Percentiles rank a stretch among this genome's conserved stretches.
Conservation (phyloP, 495 filamentous ascomycete species). For the Hapsidospora chrysogenum region DNA sequence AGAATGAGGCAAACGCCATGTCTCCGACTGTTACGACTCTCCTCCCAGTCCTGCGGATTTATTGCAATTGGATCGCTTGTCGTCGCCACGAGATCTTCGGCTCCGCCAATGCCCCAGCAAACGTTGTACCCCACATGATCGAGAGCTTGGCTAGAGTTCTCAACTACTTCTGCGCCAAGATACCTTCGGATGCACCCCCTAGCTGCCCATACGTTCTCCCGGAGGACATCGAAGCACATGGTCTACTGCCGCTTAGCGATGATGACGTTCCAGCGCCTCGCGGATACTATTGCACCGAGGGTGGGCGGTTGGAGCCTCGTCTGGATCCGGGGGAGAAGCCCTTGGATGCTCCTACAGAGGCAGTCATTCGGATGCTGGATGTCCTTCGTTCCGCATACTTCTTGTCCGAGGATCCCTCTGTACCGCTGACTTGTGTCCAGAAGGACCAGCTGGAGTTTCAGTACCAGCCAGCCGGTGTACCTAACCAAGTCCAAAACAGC, state of each 20-base stretch:
- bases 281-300: slow-evolving; percentile 16
- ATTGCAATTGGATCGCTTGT: slow-evolving; percentile 51
- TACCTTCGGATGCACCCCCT: slow-evolving; percentile 12
- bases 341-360: slow-evolving; percentile 5
- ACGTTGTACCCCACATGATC: background rate
- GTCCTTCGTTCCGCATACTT: slow-evolving; percentile 16
- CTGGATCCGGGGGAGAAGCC: background rate
- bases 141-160: background rate
- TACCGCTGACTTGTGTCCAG: slow-evolving; percentile 4
- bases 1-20: too few species aligned
- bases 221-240: slow-evolving; percentile 60
- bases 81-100: background rate
- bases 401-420: slow-evolving; percentile 8
- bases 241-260: slow-evolving; percentile 50
- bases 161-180: slow-evolving; percentile 6
- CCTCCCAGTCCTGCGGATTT: slow-evolving; percentile 52
- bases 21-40: slow-evolving; percentile 11
- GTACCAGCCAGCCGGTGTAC: background rate
- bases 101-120: background rate
- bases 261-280: slow-evolving; percentile 11
- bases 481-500: background rate
- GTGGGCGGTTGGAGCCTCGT: slow-evolving; percentile 1
- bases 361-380: slow-evolving; percentile 16
- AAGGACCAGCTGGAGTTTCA: background rate
- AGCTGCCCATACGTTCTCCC: slow-evolving; percentile 46